Evolutionary conservation across 73 alveolate species (phyloP).

Genomic region (Symbiodinium natans): DNA sequence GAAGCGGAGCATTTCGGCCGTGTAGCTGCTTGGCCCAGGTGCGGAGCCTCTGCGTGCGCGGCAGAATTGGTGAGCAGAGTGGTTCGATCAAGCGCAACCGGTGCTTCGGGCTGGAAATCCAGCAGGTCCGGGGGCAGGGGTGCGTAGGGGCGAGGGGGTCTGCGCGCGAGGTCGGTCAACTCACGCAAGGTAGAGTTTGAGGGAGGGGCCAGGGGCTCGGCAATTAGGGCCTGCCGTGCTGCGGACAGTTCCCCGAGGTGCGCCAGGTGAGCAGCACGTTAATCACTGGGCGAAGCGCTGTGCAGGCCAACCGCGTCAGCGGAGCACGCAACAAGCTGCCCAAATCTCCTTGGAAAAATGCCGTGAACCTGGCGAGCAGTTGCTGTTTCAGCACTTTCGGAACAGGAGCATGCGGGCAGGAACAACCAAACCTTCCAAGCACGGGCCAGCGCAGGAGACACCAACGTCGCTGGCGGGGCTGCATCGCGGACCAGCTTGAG

Average conservation of each 20-base stretch:
- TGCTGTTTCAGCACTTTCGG: too few species aligned
- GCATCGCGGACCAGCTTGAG: background rate
- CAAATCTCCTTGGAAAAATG: too few species aligned
- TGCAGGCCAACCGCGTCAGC: too few species aligned
- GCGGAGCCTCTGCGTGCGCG: conserved; percentile 9
- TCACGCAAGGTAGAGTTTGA: background rate
- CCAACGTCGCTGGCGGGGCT: background rate
- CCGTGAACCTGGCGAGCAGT: too few species aligned
- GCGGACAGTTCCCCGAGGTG: background rate
- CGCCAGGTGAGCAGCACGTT: background rate
- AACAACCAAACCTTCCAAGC: background rate
- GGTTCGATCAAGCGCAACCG: background rate
- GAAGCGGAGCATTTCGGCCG: too few species aligned
- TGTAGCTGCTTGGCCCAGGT: background rate
- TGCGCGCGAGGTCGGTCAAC: conserved; percentile 7
- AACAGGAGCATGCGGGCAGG: background rate
- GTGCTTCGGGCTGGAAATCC: background rate
- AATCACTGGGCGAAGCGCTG: too few species aligned
- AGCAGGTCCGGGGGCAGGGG: background rate
- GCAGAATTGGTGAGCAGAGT: conserved; percentile 3
- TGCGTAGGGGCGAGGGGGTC: conserved; percentile 8
- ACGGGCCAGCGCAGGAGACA: background rate
- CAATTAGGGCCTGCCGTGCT: conserved; percentile 16
- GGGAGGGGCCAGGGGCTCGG: conserved; percentile 6
- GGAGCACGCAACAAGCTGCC: too few species aligned